Conservation (phyloP, 345 rosid genomes). For the Lumnitzera littorea region DNA sequence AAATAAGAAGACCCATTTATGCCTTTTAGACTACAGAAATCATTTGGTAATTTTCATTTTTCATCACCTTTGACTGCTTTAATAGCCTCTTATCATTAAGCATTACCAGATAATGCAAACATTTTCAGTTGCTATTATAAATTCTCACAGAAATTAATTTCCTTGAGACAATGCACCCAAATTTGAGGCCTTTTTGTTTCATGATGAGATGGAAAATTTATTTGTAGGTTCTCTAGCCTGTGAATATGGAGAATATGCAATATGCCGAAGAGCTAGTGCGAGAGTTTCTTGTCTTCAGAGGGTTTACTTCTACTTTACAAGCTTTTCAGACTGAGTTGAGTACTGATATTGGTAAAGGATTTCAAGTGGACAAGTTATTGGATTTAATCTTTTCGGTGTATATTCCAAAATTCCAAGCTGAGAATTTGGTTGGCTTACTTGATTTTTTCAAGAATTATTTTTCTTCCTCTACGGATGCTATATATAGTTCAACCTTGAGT, state of each 20-base stretch:
- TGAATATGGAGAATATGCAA: slow-evolving; percentile 58
- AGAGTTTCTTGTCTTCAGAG: slow-evolving; percentile 63
- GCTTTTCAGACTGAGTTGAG: slow-evolving; percentile 48
- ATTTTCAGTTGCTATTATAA: too few species aligned
- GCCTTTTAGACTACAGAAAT: too few species aligned
- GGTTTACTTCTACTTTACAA: slow-evolving; percentile 51
- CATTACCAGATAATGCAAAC: too few species aligned
- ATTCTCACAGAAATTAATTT: too few species aligned
- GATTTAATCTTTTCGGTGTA: slow-evolving; percentile 53
- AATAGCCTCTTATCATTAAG: too few species aligned
- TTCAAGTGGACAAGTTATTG: slow-evolving; percentile 47
- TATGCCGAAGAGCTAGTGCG: slow-evolving; percentile 62
- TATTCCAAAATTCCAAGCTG: slow-evolving; percentile 50
- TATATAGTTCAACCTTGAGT: slow-evolving; percentile 26
- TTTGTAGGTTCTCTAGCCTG: slow-evolving; percentile 6
- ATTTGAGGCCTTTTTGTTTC: too few species aligned
- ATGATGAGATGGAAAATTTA: not conserved
- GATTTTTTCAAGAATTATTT: slow-evolving; percentile 49
- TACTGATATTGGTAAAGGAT: slow-evolving; percentile 58
- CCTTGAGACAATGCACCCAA: too few species aligned
- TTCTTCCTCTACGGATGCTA: slow-evolving; percentile 32
- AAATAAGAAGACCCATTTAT: too few species aligned
- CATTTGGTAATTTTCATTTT: too few species aligned
- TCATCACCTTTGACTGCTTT: too few species aligned
- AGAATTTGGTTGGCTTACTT: slow-evolving; percentile 37